These are phyloP conservation scores for Podaxis rugospora DNA, from an alignment of 768 basidiomycete species.

Conservation along the genomic window DNA sequence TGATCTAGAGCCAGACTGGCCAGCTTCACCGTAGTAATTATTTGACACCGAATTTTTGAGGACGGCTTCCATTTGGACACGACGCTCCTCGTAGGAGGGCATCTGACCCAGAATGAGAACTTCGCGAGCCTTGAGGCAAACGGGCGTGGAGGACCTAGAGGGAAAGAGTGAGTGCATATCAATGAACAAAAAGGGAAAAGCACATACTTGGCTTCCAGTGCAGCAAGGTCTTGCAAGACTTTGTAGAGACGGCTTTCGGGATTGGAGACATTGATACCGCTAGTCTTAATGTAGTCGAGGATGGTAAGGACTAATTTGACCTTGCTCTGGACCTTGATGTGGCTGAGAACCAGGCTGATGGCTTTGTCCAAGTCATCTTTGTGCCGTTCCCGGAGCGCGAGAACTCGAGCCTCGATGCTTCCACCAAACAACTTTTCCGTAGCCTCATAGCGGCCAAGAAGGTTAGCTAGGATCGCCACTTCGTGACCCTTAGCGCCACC, in stretches of 20 bases:
- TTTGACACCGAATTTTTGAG: conserved; percentile 84
- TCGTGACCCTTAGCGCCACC: conserved; percentile 87
- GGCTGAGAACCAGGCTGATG: conserved; percentile 82
- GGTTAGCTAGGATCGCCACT: conserved; percentile 65
- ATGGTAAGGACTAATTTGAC: conserved; percentile 81
- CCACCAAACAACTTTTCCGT: conserved; percentile 94
- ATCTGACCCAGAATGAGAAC: conserved; percentile 94
- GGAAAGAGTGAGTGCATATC: conserved; percentile 1
- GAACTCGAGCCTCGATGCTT: conserved; percentile 88
- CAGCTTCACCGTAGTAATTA: conserved; percentile 79
- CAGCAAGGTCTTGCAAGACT: conserved; percentile 77
- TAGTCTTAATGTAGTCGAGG: conserved; percentile 86
- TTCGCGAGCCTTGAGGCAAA: conserved; percentile 94
- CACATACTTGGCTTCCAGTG: conserved; percentile 82
- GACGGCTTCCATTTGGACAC: conserved; percentile 90
- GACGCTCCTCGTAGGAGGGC: conserved; percentile 95
- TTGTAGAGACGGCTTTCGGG: conserved; percentile 70
- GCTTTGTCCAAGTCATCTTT: conserved; percentile 92
- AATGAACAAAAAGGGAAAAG: not conserved
- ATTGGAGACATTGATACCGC: conserved; percentile 70
- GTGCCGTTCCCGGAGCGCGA: conserved; percentile 86
- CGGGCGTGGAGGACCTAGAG: conserved; percentile 79
- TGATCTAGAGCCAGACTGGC: conserved; percentile 39
- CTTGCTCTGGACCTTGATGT: conserved; percentile 94
- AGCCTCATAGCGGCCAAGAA: conserved; percentile 75